phyloP scores from a whole-genome alignment of 805 yeast species.

The Yarrowia osloensis region DNA sequence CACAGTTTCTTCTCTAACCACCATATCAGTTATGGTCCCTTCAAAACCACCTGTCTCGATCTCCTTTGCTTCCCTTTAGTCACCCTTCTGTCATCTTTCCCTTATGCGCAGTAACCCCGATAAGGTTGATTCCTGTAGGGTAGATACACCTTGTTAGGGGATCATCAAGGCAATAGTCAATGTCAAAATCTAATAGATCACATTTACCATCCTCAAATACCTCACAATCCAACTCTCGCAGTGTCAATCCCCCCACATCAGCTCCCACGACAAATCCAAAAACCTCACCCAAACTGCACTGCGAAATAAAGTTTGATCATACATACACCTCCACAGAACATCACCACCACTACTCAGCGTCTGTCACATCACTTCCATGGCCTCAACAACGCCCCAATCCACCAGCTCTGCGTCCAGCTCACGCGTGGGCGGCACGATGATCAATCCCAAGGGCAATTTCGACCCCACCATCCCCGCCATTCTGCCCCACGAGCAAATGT shows the following conservation, averaged over 20 bases:
- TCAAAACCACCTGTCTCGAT: too few species aligned
- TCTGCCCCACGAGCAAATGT: slow-evolving; percentile 71
- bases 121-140: neutral
- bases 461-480: slow-evolving; percentile 41
- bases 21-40: too few species aligned
- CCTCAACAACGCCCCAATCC: neutral
- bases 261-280: too few species aligned
- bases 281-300: too few species aligned
- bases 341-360: neutral
- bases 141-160: too few species aligned
- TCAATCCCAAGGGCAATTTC: slow-evolving; percentile 32
- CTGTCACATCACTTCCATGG: neutral
- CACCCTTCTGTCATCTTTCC: neutral
- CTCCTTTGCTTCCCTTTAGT: too few species aligned
- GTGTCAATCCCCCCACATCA: too few species aligned
- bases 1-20: too few species aligned
- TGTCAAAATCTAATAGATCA: too few species aligned
- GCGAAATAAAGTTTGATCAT: neutral
- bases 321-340: neutral
- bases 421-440: slow-evolving; percentile 16
- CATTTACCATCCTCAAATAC: too few species aligned
- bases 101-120: neutral
- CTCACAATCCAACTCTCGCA: too few species aligned
- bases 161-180: too few species aligned
- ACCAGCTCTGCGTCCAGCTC: slow-evolving; percentile 6